Percentiles rank a stretch among this genome's conserved stretches.
Conservation (phyloP, 1,284 basidiomycete genomes). For the Peniophora sp. region DNA sequence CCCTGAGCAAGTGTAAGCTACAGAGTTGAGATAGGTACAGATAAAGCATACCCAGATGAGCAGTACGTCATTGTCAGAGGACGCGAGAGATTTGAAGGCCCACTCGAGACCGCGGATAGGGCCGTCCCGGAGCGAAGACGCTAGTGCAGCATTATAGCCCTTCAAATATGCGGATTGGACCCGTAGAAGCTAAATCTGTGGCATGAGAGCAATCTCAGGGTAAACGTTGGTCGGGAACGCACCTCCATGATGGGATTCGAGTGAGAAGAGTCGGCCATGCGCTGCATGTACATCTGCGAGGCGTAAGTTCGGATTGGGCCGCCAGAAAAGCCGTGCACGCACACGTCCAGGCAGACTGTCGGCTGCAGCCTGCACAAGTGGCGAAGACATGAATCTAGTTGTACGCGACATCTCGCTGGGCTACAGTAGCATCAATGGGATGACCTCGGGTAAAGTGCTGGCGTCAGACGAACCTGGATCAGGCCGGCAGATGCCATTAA, state of each 20-base stretch:
- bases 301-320: not conserved
- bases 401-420: conserved; percentile 60
- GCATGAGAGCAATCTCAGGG: not conserved
- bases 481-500: conserved; percentile 63
- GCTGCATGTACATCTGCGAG: conserved; percentile 41
- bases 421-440: conserved; percentile 21
- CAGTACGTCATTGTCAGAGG: conserved; percentile 35
- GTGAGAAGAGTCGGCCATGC: conserved; percentile 26
- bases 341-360: conserved; percentile 56
- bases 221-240: too few species aligned
- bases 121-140: conserved; percentile 66
- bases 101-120: conserved; percentile 52
- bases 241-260: conserved; percentile 33
- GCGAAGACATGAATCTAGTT: conserved; percentile 65
- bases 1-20: conserved; percentile 36
- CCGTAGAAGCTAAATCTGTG: conserved; percentile 37
- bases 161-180: conserved; percentile 67
- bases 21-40: too few species aligned
- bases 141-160: conserved; percentile 64
- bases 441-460: conserved; percentile 2
- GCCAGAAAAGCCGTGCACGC: conserved; percentile 12
- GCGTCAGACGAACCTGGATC: conserved; percentile 38
- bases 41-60: conserved; percentile 50
- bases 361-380: conserved; percentile 53
- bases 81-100: conserved; percentile 42